Conservation (phyloP, 768 basidiomycete species). For the Clitopilus passeckerianus region DNA sequence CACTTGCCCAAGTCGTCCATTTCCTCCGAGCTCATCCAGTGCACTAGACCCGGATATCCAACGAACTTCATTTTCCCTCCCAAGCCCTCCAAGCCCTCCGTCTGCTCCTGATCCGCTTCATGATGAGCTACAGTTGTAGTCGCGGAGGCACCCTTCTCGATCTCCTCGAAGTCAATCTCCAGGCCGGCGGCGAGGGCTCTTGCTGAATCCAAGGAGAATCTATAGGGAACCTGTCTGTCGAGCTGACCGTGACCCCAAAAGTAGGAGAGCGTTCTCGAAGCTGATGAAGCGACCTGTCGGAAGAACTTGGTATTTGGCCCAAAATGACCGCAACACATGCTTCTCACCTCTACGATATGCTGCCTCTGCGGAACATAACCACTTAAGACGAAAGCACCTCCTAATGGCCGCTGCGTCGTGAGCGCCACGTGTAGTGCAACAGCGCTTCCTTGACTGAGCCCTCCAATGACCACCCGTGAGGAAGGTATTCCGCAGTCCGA, state of each 20-base stretch:
- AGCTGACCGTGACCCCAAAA: background rate
- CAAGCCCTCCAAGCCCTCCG: background rate
- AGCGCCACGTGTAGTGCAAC: background rate
- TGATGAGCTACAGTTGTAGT: background rate
- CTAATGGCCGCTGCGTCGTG: background rate
- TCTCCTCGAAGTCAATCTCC: background rate
- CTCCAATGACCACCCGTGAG: background rate
- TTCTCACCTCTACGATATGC: background rate
- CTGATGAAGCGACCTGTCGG: background rate
- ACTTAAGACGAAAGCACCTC: background rate
- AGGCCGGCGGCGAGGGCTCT: background rate
- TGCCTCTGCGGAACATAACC: background rate
- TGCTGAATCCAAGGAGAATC: background rate
- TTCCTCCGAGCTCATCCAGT: background rate
- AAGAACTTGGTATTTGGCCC: background rate
- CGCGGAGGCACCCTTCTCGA: background rate
- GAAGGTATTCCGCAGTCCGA: conserved; percentile 22
- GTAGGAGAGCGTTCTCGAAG: background rate
- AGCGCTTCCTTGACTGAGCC: background rate
- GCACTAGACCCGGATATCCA: background rate
- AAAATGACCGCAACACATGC: background rate
- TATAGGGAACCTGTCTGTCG: background rate
- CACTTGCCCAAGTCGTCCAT: background rate
- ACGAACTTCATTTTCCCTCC: background rate
- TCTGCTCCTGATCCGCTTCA: background rate